A percentile compares a stretch with the other conserved stretches of the same genome.
Evolutionary conservation across 140 eudicot genomes (phyloP).

Genomic region (Stevia rebaudiana): DNA sequence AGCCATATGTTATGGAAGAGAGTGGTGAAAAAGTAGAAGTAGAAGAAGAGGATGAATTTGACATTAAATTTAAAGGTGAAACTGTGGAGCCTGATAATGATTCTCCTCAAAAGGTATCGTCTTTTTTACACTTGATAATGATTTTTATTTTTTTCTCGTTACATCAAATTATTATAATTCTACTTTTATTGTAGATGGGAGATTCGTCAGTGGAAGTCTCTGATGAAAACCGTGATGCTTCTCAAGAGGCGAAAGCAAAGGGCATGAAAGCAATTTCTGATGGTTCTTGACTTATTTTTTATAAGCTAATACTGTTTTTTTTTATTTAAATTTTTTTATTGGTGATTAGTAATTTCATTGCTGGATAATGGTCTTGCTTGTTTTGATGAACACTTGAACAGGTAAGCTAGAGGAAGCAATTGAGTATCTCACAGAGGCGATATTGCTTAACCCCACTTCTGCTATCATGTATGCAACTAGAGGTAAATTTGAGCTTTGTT

Average conservation of each 20-base stretch:
- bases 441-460: constrained; percentile 79
- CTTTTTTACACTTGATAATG: neutral
- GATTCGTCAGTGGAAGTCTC: constrained; percentile 80
- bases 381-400: constrained; percentile 26
- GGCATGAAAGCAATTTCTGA: constrained; percentile 90
- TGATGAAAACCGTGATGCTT: constrained; percentile 89
- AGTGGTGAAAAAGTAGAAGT: constrained; percentile 78
- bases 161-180: neutral
- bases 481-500: constrained; percentile 38
- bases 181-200: constrained; percentile 62
- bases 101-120: constrained; percentile 72
- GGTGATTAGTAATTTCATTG: neutral
- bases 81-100: constrained; percentile 89
- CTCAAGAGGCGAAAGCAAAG: constrained; percentile 80
- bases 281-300: constrained; percentile 41
- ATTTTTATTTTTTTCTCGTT: neutral
- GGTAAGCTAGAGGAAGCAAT: constrained; percentile 91
- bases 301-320: neutral
- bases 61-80: constrained; percentile 84
- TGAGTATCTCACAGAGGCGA: constrained; percentile 79
- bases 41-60: constrained; percentile 85
- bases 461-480: constrained; percentile 94
- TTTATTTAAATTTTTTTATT: neutral
- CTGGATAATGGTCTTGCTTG: too few species aligned
- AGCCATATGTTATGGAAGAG: constrained; percentile 72